Evolutionary conservation across 768 basidiomycete genomes (phyloP), one percentile per base, ranked within the genome.

Genomic region (Russula virescens): DNA sequence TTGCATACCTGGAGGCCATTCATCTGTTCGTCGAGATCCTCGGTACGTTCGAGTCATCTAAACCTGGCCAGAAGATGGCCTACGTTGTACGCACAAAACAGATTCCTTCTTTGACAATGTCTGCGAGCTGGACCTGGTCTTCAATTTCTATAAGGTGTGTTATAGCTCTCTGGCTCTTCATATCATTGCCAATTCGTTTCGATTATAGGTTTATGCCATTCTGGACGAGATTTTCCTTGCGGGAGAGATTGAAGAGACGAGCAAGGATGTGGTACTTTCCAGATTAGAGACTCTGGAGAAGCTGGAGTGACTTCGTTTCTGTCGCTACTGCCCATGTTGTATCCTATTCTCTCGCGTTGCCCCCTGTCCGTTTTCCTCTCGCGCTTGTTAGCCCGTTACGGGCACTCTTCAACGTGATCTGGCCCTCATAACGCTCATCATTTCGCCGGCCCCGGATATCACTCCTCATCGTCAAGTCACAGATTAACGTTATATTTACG

Each of bases 101-200:
- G 96, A 98, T 72, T 86, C 94, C 0, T 99, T 98, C 80, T 99
- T 99, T 70, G 94, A 98, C 72, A 98, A 99, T 68, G 97, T 99
- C 1, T 98, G 97, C 77, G 95, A 98, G 74, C 79, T 98, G 34
- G 97, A 98, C 71, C 83, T 99, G 0, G 97, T 99, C 2, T 99
- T 98, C 79, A 98, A 98, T 74, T 99, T 98, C 73, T 97, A 98
- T 77, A 98, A 98, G 80, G 92, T 89, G 46, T 21, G 74, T 63
- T 3, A 9, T 28, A 23, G 34, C 18, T 40, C 10, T n/a, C 31
- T 13, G 26, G 34, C 31, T 19, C 23, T 19, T 35, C 10, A 3
- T 47, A 19, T 5, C 28, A 3, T 19, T 58, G 34, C 48, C 21
- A 7, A 52, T 21, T n/a, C n/a, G 28, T 45, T 46, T 21, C 50